Base-by-base conservation (phyloP, 2,329 filamentous ascomycete species). In the Ophiocordyceps sinensis region DNA sequence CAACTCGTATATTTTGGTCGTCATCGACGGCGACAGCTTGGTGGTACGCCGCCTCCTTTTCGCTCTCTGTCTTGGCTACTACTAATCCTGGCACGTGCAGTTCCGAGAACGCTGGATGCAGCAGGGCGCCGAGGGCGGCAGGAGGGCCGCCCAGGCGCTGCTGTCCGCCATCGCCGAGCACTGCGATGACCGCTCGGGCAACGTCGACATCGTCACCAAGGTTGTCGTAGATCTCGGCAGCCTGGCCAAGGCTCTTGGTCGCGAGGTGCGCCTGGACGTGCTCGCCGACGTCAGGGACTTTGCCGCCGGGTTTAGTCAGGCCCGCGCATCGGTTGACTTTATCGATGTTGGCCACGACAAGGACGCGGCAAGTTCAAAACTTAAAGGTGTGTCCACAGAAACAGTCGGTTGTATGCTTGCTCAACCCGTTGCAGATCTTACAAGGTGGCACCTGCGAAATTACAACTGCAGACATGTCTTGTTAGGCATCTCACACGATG, bases 11-110 rank as follows among this genome's bases (percentile, higher is more conserved):
- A 63, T 79, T 50, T 57, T 74, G 47, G 66, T 78, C 32, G 53
- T 79, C 48, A 70, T 82, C 49, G 77, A 81, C 53, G 77, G 76
- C 31, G 71, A 82, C 54, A 73, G 74, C 36, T 64, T 79, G 44
- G 61, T 79, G 55, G 76, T 79, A 50, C 41, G 52, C 9, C 3
- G 23, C 9, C 23, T 26, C 23, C 9, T 26, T 19, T 51, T 39
- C 19, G 19, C 31, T 39, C 36, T 42, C 35, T 41, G 10, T 8
- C 2, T 19, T 19, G 19, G 19, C 19, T 19, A 28, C 35, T 17
- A 4, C 29, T 37, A 36, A 30, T 29, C 2, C 4, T 42, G 6
- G 2, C 4, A 40, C 31, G 23, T 36, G 34, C 51, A 80, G 75
- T 81, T 81, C 54, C 68, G 73, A 53, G 66, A 75, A 39, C 47